Conservation (phyloP, 129 eudicot species). For the Arctium minus region DNA sequence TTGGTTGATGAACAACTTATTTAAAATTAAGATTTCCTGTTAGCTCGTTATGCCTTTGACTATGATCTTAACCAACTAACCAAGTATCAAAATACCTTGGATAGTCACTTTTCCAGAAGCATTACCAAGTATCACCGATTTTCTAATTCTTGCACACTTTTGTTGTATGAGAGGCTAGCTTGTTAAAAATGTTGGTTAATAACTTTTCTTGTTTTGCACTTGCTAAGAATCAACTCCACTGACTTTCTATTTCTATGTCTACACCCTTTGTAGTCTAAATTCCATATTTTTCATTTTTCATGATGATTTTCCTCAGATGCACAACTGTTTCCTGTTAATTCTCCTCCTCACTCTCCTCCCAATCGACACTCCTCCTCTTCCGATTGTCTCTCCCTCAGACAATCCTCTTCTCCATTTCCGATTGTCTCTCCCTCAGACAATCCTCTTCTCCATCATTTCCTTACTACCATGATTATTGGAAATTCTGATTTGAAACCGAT, state of each 20-base stretch:
- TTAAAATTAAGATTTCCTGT: neutral
- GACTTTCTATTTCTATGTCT: too few relatives aligned
- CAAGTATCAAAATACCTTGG: neutral
- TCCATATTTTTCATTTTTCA: slow-evolving; percentile 1
- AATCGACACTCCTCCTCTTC: slow-evolving; percentile 32
- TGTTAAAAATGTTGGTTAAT: neutral
- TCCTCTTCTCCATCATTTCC: slow-evolving; percentile 62
- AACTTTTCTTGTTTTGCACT: neutral
- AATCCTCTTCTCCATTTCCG: slow-evolving; percentile 51
- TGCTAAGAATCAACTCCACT: too few relatives aligned
- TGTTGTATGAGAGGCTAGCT: neutral
- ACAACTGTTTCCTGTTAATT: slow-evolving; percentile 70
- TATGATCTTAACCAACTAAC: neutral
- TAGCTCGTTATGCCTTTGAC: neutral
- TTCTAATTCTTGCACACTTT: neutral
- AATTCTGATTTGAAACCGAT: slow-evolving; percentile 58
- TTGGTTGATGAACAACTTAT: neutral
- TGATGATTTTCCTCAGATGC: slow-evolving; percentile 64
- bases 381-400: slow-evolving; percentile 49
- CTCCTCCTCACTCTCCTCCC: slow-evolving; percentile 42
- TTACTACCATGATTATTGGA: slow-evolving; percentile 66
- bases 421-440: slow-evolving; percentile 45
- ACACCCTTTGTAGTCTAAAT: too few relatives aligned
- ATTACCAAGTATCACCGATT: slow-evolving; percentile 2
- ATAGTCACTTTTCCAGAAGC: neutral